phyloP scores from a whole-genome alignment of 2,329 filamentous ascomycete species.

The Calonectria ilicicola region DNA sequence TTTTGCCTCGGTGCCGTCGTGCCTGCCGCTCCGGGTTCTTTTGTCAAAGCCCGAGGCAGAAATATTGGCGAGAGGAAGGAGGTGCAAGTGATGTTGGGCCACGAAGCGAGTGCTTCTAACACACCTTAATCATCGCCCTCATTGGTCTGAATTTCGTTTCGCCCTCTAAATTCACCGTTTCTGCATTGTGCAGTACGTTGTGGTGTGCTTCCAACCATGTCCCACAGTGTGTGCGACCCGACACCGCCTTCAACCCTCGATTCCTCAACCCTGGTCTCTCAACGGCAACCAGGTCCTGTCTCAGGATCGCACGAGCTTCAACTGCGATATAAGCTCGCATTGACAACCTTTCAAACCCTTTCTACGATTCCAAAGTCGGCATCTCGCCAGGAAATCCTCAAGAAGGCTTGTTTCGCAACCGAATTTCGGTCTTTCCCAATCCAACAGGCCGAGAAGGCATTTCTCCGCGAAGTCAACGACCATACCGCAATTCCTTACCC shows the following conservation, averaged over 20 bases:
- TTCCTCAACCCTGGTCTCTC: background rate
- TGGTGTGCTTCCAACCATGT: background rate
- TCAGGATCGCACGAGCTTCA: slow-evolving; percentile 44
- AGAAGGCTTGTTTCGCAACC: slow-evolving; percentile 51
- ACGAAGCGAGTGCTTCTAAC: background rate
- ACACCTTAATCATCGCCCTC: background rate
- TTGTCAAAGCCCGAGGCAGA: slow-evolving; percentile 8
- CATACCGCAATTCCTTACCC: slow-evolving; percentile 53
- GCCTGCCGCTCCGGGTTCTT: background rate
- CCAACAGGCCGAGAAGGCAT: slow-evolving; percentile 47
- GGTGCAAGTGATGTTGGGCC: background rate
- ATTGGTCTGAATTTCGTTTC: background rate
- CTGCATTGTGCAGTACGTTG: background rate
- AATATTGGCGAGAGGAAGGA: background rate
- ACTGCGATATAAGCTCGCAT: slow-evolving; percentile 49
- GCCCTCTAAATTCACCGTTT: too few species aligned
- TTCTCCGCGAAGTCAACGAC: slow-evolving; percentile 54
- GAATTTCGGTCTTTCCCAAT: slow-evolving; percentile 54
- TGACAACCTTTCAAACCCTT: slow-evolving; percentile 47
- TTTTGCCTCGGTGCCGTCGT: background rate
- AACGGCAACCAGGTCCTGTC: background rate
- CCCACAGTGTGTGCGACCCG: background rate
- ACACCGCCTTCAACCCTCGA: background rate
- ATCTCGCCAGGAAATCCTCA: slow-evolving; percentile 49
- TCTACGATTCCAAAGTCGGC: slow-evolving; percentile 41